These are phyloP conservation scores for Neurospora discreta DNA, from an alignment of 495 filamentous ascomycete species.

Conservation along the genomic window DNA sequence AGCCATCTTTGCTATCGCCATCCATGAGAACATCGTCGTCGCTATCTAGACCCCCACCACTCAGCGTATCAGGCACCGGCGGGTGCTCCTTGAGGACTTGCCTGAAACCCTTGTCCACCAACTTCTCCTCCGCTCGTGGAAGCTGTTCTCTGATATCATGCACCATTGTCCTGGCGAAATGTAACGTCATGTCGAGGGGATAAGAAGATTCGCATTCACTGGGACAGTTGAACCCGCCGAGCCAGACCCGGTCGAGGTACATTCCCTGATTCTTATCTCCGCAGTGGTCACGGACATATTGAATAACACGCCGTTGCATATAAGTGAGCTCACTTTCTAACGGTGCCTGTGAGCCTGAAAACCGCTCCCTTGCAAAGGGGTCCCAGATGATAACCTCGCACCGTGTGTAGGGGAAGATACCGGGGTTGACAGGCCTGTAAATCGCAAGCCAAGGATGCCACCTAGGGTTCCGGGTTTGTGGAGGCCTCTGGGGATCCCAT, in stretches of 20 bases:
- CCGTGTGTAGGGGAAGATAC: background rate
- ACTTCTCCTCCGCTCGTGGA: conserved; percentile 14
- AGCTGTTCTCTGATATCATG: conserved; percentile 14
- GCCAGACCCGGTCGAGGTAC: conserved; percentile 25
- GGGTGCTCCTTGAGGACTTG: background rate
- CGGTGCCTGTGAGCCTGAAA: background rate
- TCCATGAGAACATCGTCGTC: conserved; percentile 11
- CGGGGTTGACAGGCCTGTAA: conserved; percentile 25
- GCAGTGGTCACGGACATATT: conserved; percentile 16
- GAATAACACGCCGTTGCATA: conserved; percentile 30
- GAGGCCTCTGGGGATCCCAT: conserved; percentile 19
- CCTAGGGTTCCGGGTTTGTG: conserved; percentile 2
- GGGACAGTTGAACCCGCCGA: conserved; percentile 20
- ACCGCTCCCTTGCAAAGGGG: conserved; percentile 12
- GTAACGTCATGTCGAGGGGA: conserved; percentile 14
- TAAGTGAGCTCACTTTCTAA: conserved; percentile 20
- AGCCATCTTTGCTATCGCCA: background rate
- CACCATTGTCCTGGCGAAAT: conserved; percentile 14
- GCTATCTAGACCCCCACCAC: background rate
- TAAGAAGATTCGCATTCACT: conserved; percentile 6
- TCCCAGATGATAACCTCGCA: conserved; percentile 41
- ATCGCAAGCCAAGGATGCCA: conserved; percentile 33
- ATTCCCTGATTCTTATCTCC: conserved; percentile 12
- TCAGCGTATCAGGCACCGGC: background rate
- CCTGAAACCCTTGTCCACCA: conserved; percentile 16